Percentiles rank a stretch among this genome's conserved stretches.
These are phyloP conservation scores for Solanum megistacrolobum DNA, from an alignment of 257 asterid species.

Conservation along the genomic window DNA sequence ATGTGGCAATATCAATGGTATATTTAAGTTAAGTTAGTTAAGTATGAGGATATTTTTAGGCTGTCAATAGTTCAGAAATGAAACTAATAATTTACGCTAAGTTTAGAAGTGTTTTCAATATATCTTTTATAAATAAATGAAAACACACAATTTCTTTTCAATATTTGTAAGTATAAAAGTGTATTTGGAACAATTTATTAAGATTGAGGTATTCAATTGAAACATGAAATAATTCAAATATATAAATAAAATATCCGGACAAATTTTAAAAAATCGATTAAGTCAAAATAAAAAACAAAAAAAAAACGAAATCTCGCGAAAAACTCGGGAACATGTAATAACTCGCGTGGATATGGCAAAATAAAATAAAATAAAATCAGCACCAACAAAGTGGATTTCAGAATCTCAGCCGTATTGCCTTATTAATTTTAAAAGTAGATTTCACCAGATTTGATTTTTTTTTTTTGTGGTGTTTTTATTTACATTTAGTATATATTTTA, in stretches of 20 bases:
- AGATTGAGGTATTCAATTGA: background rate
- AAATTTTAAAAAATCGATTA: background rate
- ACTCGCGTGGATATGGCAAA: constrained; percentile 23
- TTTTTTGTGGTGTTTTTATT: background rate
- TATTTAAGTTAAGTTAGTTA: too few species aligned
- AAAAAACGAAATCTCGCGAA: constrained; percentile 13
- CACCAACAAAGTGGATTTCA: constrained; percentile 43
- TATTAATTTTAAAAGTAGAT: constrained; percentile 38
- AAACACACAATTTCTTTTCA: background rate
- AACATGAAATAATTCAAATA: background rate
- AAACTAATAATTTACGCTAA: too few species aligned
- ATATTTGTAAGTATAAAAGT: too few species aligned
- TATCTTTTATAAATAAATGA: too few species aligned
- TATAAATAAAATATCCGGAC: background rate
- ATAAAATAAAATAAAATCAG: constrained; percentile 24
- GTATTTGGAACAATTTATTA: too few species aligned
- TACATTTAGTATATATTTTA: background rate
- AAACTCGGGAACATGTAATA: constrained; percentile 7
- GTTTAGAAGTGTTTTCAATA: background rate
- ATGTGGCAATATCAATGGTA: too few species aligned
- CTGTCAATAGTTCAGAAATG: too few species aligned
- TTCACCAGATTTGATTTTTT: constrained; percentile 40
- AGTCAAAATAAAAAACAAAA: background rate
- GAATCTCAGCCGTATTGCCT: constrained; percentile 46
- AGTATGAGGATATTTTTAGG: too few species aligned